These are phyloP conservation scores for Chalciporus chontae DNA, from an alignment of 768 basidiomycete species.

Conservation along the genomic window DNA sequence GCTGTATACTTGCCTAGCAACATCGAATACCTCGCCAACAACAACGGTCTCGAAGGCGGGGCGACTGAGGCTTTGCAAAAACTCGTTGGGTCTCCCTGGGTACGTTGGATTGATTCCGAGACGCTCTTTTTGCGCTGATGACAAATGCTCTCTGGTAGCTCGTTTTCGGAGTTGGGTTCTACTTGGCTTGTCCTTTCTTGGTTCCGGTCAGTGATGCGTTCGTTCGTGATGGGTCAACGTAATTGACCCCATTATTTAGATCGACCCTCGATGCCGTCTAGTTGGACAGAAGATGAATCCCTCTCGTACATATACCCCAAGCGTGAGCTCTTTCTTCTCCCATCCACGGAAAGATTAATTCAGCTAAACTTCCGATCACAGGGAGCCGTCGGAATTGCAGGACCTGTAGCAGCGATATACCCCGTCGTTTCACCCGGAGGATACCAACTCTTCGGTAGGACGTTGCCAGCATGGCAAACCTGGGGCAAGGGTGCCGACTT, in stretches of 20 bases:
- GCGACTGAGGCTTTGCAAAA: conserved; percentile 42
- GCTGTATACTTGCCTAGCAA: conserved; percentile 70
- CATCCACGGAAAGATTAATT: neutral
- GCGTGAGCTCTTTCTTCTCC: conserved; percentile 34
- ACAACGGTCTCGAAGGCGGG: conserved; percentile 51
- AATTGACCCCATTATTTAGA: conserved; percentile 27
- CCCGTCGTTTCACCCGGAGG: conserved; percentile 64
- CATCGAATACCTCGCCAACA: conserved; percentile 59
- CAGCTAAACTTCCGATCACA: conserved; percentile 15
- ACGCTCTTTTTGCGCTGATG: neutral
- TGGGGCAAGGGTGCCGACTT: conserved; percentile 54
- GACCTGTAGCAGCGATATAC: conserved; percentile 62
- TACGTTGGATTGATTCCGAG: conserved; percentile 17
- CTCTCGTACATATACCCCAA: conserved; percentile 61
- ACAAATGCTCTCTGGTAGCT: conserved; percentile 39
- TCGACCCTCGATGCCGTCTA: conserved; percentile 55
- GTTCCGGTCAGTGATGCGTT: conserved; percentile 40
- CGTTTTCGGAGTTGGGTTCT: conserved; percentile 61
- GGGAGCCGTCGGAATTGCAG: conserved; percentile 72
- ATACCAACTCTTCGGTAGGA: conserved; percentile 61
- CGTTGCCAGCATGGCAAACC: conserved; percentile 63
- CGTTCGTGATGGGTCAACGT: too few species aligned
- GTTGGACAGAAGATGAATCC: conserved; percentile 77
- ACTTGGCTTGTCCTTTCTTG: conserved; percentile 61
- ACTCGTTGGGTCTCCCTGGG: conserved; percentile 50